Percentiles rank a stretch among this genome's conserved stretches.
Conservation (phyloP, 2,329 filamentous ascomycete genomes). For the Pseudogymnoascus verrucosus region DNA sequence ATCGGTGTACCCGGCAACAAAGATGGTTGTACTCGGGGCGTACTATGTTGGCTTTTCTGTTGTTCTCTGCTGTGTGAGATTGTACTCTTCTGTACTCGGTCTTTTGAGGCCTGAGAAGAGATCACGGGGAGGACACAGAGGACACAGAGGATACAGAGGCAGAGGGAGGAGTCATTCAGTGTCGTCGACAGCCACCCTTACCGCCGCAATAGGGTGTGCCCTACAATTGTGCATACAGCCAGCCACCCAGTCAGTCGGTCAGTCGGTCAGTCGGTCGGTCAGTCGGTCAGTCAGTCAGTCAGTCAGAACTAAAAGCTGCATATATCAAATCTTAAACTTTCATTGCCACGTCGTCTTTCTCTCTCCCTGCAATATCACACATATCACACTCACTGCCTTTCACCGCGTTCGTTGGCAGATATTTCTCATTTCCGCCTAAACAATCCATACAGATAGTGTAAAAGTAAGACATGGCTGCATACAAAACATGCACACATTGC, state of each 20-base stretch:
- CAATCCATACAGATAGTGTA: neutral
- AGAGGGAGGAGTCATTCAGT: too few species aligned
- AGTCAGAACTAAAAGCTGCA: neutral
- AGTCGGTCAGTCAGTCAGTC: neutral
- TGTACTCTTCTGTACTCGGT: neutral
- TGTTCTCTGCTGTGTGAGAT: neutral
- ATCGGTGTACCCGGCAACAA: neutral
- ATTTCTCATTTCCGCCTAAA: neutral
- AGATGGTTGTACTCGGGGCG: neutral
- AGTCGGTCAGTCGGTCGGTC: too few species aligned
- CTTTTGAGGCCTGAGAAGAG: neutral
- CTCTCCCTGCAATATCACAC: neutral
- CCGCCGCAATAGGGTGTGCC: neutral
- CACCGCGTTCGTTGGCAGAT: neutral
- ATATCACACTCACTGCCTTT: neutral
- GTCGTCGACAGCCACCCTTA: too few species aligned
- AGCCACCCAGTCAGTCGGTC: neutral
- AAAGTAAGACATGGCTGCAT: neutral
- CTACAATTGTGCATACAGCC: neutral
- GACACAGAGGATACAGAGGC: too few species aligned
- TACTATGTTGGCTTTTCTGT: neutral
- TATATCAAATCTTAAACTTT: neutral
- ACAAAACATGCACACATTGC: neutral
- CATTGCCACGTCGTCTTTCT: neutral
- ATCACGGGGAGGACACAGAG: neutral